These are phyloP conservation scores for Theileria luwenshuni DNA, from an alignment of 169 alveolate species.

Conservation along the genomic window DNA sequence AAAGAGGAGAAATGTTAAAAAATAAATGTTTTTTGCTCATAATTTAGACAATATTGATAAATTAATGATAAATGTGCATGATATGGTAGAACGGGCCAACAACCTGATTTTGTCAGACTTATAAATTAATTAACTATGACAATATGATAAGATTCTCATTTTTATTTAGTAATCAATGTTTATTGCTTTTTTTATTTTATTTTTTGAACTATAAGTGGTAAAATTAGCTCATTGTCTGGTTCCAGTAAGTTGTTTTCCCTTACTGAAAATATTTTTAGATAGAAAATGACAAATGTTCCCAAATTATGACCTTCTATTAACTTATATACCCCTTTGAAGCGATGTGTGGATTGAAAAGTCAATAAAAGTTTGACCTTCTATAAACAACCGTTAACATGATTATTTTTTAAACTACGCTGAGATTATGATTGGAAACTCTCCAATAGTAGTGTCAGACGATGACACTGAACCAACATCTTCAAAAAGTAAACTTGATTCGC, in stretches of 20 bases:
- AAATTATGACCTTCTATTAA: not conserved
- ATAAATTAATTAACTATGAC: no score
- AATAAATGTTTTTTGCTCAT: not conserved
- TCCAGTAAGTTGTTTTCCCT: not conserved
- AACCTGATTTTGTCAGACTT: not conserved
- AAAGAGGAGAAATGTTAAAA: no score
- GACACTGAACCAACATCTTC: not conserved
- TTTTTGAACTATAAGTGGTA: not conserved
- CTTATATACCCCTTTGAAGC: no score
- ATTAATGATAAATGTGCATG: not conserved
- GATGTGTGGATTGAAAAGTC: not conserved
- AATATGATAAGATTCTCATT: no score
- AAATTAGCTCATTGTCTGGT: not conserved
- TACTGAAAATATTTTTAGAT: not conserved
- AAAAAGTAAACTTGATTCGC: not conserved
- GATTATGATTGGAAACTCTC: not conserved
- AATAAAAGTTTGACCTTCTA: not conserved
- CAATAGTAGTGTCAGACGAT: constrained; percentile 14
- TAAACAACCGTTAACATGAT: not conserved
- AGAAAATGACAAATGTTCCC: no score
- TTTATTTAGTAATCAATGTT: not conserved
- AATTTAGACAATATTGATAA: not conserved
- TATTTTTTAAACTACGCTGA: not conserved
- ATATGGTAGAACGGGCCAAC: not conserved
- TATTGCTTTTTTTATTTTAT: not conserved